Base-by-base conservation (phyloP, 1,284 basidiomycete species). In the Testicularia cyperi region DNA sequence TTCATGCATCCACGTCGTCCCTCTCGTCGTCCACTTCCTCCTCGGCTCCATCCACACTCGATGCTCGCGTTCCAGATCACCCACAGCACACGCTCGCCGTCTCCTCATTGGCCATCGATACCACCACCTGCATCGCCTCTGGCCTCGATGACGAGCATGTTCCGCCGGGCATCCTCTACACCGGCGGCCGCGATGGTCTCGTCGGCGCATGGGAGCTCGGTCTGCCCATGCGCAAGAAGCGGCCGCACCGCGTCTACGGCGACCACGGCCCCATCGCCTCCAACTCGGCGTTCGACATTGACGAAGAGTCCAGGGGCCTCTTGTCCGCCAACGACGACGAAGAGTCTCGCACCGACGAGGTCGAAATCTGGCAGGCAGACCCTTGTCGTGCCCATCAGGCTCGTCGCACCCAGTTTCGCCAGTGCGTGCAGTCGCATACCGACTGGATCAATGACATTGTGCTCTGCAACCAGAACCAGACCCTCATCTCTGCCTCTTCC, bases 401-500 rank as follows among this genome's bases (percentile, higher is more conserved):
- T 12, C 46, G 34, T 6, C 33, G 36, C 10, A 55, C 58, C 2
- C 43, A 31, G 6, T 66, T 68, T 41, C 49, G 61, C 10, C 70
- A 75, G 29, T 71, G 62, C 18, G 55, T 77, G 12, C 68, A 74
- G 28, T 63, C 61, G 8, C 74, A 77, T 49, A 85, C 87, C 0
- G 92, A 97, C 78, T 98, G 94, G 95, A 85, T 97, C 34, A 97
- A 96, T 77, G 94, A 97, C 70, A 85, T 98, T 48, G 74, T 92
- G 6, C 82, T 98, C 12, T 92, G 89, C 79, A 94, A 96, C 73
- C 81, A 86, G 58, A 92, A 96, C 67, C 91, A 94, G 76, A 96
- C 90, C 3, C 88, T 96, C 38, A 83, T 96, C 32, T 92, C 94
- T 33, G 94, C 89, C 1, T 97, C 94, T 0, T 95, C 92, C 3